Evolutionary conservation across 768 basidiomycete species (phyloP).

Genomic region (Termitomyces sp.): DNA sequence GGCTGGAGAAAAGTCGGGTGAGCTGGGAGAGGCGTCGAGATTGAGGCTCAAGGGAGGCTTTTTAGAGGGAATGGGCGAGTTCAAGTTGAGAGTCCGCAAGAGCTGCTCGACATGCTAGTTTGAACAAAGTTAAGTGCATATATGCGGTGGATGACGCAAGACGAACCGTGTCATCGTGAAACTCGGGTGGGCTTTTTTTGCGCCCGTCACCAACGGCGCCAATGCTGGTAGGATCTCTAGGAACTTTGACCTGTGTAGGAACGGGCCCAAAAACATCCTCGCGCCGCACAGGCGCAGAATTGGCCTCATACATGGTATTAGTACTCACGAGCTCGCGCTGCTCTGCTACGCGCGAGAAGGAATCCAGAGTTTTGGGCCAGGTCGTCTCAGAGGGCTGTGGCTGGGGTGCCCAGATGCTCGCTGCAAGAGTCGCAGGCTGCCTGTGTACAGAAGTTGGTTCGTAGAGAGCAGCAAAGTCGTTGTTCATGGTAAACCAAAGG

Average conservation of each 20-base stretch:
- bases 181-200: conserved; percentile 53
- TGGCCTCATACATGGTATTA: conserved; percentile 13
- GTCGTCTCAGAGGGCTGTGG: conserved; percentile 59
- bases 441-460: conserved; percentile 28
- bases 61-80: conserved; percentile 57
- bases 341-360: conserved; percentile 51
- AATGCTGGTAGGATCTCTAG: conserved; percentile 26
- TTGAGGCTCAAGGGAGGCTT: conserved; percentile 37
- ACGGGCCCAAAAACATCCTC: conserved; percentile 67
- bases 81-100: conserved; percentile 71
- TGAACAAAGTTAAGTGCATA: not conserved
- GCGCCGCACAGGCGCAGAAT: conserved; percentile 24
- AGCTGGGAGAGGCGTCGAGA: conserved; percentile 41
- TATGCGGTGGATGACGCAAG: not conserved
- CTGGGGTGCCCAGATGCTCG: conserved; percentile 82
- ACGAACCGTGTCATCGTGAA: conserved; percentile 21
- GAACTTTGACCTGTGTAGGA: conserved; percentile 15
- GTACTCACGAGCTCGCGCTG: conserved; percentile 25
- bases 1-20: conserved; percentile 69
- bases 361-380: conserved; percentile 65
- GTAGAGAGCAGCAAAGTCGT: conserved; percentile 28
- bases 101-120: conserved; percentile 74
- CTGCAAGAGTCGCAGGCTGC: conserved; percentile 33
- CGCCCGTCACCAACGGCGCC: conserved; percentile 81
- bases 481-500: conserved; percentile 17